These are phyloP conservation scores for Asclepias syriaca DNA, from an alignment of 257 asterid genomes.

Conservation along the genomic window DNA sequence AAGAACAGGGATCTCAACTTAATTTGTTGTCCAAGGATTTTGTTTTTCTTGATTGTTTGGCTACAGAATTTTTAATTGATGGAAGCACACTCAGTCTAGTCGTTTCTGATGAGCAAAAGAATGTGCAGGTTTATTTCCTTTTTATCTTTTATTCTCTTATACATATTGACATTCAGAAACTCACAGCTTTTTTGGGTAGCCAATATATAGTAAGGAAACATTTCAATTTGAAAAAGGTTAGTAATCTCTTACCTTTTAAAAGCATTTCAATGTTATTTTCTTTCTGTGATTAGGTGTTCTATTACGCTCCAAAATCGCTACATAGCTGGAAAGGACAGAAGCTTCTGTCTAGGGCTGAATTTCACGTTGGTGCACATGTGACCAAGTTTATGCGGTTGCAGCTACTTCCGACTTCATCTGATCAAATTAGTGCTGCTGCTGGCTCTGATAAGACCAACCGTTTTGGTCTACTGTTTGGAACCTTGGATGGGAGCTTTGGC, in stretches of 20 bases:
- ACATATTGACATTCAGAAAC: too few relatives aligned
- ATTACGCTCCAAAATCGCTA: constrained; percentile 83
- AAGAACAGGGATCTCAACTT: constrained; percentile 94
- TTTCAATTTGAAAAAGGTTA: constrained; percentile 1
- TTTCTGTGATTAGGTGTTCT: constrained; percentile 55
- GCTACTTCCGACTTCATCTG: constrained; percentile 74
- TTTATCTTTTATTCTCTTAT: background rate
- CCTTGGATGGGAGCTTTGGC: constrained; percentile 94
- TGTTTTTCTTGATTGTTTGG: constrained; percentile 85
- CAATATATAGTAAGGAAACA: background rate
- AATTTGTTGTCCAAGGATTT: constrained; percentile 89
- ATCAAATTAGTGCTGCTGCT: constrained; percentile 41
- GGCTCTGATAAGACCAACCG: constrained; percentile 94
- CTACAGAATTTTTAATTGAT: constrained; percentile 92
- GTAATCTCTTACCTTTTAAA: background rate
- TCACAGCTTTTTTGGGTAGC: background rate
- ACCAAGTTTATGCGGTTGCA: constrained; percentile 87
- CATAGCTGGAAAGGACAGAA: constrained; percentile 99
- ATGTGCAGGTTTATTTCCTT: constrained; percentile 70
- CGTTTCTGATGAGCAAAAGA: constrained; percentile 96
- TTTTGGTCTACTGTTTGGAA: constrained; percentile 80
- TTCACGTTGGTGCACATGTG: constrained; percentile 86
- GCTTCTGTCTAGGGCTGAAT: constrained; percentile 91
- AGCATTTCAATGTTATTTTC: constrained; percentile 8
- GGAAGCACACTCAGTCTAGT: constrained; percentile 93